Conservation (phyloP, 768 basidiomycete genomes). For the Epithele typhae region DNA sequence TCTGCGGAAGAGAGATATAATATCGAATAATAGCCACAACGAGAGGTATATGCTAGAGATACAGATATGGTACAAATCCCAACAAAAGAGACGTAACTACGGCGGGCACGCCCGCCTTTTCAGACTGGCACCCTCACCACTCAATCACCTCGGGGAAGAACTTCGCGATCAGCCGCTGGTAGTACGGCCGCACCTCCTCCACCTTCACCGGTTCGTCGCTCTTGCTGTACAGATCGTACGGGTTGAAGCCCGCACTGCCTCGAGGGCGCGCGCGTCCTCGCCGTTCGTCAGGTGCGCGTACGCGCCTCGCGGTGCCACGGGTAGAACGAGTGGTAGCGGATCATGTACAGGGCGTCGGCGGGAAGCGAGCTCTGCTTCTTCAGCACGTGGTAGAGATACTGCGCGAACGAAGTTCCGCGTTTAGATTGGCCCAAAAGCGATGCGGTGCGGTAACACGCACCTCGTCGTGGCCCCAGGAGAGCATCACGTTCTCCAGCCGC, state of each 20-base stretch:
- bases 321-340: slow-evolving; percentile 93
- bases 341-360: slow-evolving; percentile 82
- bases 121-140: too few relatives aligned
- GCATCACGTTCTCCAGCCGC: slow-evolving; percentile 86
- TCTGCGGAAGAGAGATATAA: too few relatives aligned
- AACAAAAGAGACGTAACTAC: too few relatives aligned
- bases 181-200: slow-evolving; percentile 73
- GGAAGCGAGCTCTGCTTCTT: slow-evolving; percentile 82
- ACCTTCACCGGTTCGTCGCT: slow-evolving; percentile 63
- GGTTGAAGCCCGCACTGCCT: slow-evolving; percentile 87
- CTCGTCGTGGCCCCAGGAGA: slow-evolving; percentile 92
- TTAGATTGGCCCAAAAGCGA: slow-evolving; percentile 1
- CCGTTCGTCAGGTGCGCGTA: slow-evolving; percentile 78
- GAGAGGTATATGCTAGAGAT: too few relatives aligned
- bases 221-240: slow-evolving; percentile 93
- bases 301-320: slow-evolving; percentile 92
- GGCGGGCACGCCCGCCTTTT: too few relatives aligned
- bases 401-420: too few relatives aligned
- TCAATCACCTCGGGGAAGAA: slow-evolving; percentile 80
- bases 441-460: slow-evolving; percentile 36
- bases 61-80: too few relatives aligned
- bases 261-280: slow-evolving; percentile 59
- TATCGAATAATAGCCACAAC: too few relatives aligned
- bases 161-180: slow-evolving; percentile 74
- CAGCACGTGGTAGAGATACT: slow-evolving; percentile 83